Conservation (phyloP, 1,284 basidiomycete genomes). For the Cryptococcus hybrid region DNA sequence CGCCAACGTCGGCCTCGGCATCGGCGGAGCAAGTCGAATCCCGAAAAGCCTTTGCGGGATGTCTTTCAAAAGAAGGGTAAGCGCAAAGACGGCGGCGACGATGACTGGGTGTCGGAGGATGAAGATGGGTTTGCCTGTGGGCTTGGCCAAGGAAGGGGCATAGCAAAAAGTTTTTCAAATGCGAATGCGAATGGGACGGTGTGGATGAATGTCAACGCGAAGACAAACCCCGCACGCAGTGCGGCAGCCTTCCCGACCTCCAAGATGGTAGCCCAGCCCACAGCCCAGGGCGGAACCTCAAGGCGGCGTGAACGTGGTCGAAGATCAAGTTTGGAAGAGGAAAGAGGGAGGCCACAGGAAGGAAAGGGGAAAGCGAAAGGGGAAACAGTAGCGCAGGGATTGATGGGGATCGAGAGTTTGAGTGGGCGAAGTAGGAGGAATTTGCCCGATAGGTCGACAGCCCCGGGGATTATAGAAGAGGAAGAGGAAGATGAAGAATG, state of each 20-base stretch:
- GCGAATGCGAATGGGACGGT: not conserved
- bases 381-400: not conserved
- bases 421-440: constrained; percentile 5
- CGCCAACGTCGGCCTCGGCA: not conserved
- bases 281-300: not conserved
- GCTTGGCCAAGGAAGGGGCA: constrained; percentile 39
- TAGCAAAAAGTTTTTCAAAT: not conserved
- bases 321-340: constrained; percentile 7
- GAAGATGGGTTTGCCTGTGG: constrained; percentile 49
- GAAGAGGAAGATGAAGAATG: constrained; percentile 28
- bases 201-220: constrained; percentile 11
- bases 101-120: constrained; percentile 53
- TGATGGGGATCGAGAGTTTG: not conserved
- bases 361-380: not conserved
- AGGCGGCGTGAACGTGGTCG: constrained; percentile 6
- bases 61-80: constrained; percentile 48
- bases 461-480: constrained; percentile 27
- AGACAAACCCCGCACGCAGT: not conserved
- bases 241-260: constrained; percentile 11
- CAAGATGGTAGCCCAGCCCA: not conserved
- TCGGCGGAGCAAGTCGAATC: constrained; percentile 12
- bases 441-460: constrained; percentile 14
- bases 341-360: constrained; percentile 5
- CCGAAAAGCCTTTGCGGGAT: constrained; percentile 42
- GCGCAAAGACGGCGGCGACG: constrained; percentile 18